phyloP scores from a whole-genome alignment of 2,329 filamentous ascomycete genomes.

The Aspergillus awamori region DNA sequence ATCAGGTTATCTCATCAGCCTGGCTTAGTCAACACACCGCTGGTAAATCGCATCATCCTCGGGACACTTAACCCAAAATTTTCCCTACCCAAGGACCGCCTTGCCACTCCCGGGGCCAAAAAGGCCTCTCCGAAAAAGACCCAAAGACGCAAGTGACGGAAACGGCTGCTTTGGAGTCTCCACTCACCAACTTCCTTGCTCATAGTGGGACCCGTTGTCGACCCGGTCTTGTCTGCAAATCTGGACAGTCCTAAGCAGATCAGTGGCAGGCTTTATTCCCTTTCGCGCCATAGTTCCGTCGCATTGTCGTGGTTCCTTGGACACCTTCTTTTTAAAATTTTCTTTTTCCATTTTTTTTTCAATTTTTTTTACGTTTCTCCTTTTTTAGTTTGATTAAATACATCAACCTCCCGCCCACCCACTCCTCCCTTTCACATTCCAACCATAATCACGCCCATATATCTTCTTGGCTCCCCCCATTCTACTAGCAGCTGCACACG shows the following conservation, averaged over 20 bases:
- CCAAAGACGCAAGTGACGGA: conserved; percentile 27
- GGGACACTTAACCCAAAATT: conserved; percentile 2
- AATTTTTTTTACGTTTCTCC: conserved; percentile 16
- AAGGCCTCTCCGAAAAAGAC: conserved; percentile 13
- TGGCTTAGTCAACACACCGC: conserved; percentile 26
- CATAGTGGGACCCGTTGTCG: conserved; percentile 37
- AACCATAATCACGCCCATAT: background rate
- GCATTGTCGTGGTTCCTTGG: conserved; percentile 21
- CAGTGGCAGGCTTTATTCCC: conserved; percentile 25
- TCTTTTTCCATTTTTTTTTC: conserved; percentile 12
- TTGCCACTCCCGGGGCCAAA: conserved; percentile 25
- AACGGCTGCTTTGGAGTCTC: conserved; percentile 29
- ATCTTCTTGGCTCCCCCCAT: conserved; percentile 3
- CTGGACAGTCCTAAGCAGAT: conserved; percentile 44
- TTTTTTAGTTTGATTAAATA: conserved; percentile 6
- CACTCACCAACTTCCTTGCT: conserved; percentile 16
- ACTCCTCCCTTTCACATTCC: background rate
- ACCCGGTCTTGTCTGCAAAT: conserved; percentile 53
- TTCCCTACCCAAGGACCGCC: conserved; percentile 9
- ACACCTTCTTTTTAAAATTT: conserved; percentile 19
- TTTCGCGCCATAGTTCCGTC: conserved; percentile 19
- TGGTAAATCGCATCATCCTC: conserved; percentile 19
- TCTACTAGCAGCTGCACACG: conserved; percentile 22
- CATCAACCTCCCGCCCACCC: conserved; percentile 8
- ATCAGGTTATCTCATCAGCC: conserved; percentile 1